Percentiles rank a stretch among this genome's conserved stretches.
These are phyloP conservation scores for Candida smagusa DNA, from an alignment of 1,139 yeast genomes.

Conservation along the genomic window DNA sequence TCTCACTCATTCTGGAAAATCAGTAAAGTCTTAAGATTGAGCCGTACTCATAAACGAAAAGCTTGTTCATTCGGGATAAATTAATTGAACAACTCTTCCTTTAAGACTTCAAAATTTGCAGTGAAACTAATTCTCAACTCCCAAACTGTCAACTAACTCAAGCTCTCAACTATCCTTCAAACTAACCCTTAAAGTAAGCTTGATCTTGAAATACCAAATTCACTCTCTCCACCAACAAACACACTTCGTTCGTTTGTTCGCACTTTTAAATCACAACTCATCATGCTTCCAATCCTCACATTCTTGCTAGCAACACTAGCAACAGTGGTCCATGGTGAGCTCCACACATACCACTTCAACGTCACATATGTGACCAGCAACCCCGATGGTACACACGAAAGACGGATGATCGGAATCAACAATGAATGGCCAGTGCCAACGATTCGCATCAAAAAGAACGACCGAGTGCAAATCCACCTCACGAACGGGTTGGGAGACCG, in stretches of 20 bases:
- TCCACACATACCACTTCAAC: slow-evolving; percentile 52
- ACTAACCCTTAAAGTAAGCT: too few relatives aligned
- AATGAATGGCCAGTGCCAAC: slow-evolving; percentile 74
- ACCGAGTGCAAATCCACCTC: slow-evolving; percentile 55
- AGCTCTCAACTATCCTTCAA: too few relatives aligned
- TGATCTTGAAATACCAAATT: too few relatives aligned
- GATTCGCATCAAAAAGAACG: slow-evolving; percentile 61
- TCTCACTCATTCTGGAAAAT: too few relatives aligned
- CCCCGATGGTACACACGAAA: slow-evolving; percentile 58
- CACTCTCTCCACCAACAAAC: too few relatives aligned
- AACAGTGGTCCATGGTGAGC: slow-evolving; percentile 29
- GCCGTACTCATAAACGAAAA: too few relatives aligned
- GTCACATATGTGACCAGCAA: slow-evolving; percentile 55
- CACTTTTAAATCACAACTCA: not conserved
- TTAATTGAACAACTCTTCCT: too few relatives aligned
- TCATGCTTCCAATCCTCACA: not conserved
- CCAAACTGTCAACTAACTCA: too few relatives aligned
- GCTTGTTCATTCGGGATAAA: too few relatives aligned
- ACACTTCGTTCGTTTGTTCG: not conserved
- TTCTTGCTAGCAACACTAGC: slow-evolving; percentile 4
- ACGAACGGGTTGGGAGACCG: slow-evolving; percentile 53
- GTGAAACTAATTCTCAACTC: too few relatives aligned
- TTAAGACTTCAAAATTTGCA: too few relatives aligned
- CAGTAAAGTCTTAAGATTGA: too few relatives aligned
- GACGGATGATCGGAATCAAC: slow-evolving; percentile 63